phyloP scores from a whole-genome alignment of 805 yeast species.

The Zygoascus tannicola region DNA sequence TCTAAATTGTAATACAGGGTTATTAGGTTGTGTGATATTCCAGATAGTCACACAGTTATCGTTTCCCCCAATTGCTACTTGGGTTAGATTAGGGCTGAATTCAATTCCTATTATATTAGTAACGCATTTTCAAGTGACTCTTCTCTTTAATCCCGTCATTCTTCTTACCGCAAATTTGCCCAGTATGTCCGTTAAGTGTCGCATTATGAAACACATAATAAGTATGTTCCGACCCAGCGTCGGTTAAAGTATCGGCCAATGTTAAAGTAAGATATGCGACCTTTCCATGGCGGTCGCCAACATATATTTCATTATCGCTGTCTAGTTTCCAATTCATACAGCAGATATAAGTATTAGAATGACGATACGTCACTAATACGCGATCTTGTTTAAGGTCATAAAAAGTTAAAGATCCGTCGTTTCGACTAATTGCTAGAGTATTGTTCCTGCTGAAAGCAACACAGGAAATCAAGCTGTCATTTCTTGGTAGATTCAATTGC shows the following conservation, averaged over 20 bases:
- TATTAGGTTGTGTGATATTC: constrained; percentile 41
- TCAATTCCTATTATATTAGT: constrained; percentile 40
- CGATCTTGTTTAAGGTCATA: constrained; percentile 26
- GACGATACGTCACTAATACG: constrained; percentile 26
- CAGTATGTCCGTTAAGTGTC: constrained; percentile 40
- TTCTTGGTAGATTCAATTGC: constrained; percentile 27
- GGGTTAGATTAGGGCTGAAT: constrained; percentile 42
- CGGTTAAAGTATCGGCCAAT: not conserved
- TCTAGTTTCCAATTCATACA: constrained; percentile 51
- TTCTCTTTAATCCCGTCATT: not conserved
- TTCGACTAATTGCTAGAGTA: constrained; percentile 14
- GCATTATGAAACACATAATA: constrained; percentile 23
- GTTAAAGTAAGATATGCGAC: constrained; percentile 25
- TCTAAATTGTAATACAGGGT: constrained; percentile 38
- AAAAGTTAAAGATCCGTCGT: constrained; percentile 13
- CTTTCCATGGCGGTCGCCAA: constrained; percentile 61
- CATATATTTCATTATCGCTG: constrained; percentile 35
- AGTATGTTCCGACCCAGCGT: constrained; percentile 26
- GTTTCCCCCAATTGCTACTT: constrained; percentile 75
- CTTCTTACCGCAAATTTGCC: constrained; percentile 49
- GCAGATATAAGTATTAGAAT: constrained; percentile 34
- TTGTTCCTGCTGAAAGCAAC: constrained; percentile 10
- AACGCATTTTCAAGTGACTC: too few species aligned
- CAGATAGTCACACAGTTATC: constrained; percentile 74
- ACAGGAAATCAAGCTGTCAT: constrained; percentile 7